Base-by-base conservation (phyloP, 768 basidiomycete species). In the Tephrocybe sp. region DNA sequence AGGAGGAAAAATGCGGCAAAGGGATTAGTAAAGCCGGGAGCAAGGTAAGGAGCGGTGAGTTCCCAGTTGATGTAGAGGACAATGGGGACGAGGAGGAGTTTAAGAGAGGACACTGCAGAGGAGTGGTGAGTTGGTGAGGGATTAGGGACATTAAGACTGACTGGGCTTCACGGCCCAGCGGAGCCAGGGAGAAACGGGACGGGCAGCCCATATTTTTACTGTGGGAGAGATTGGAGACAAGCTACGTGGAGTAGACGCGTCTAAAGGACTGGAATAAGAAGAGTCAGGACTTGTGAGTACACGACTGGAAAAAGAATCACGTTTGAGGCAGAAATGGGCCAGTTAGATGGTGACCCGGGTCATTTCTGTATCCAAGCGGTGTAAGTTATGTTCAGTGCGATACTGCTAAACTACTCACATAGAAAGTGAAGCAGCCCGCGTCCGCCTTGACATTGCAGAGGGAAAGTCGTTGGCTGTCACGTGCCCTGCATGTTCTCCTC, bases 141-240 rank as follows among this genome's bases (percentile, higher is more conserved):
- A 49, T 7, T 11, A 14, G 11, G 14, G 23, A 12, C 41, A 10
- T 12, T 26, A 26, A 26, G 36, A 74, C 79, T 48, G 44, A 87
- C 92, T 64, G 7, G 92, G 92, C 17, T 87, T 73, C 14, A 87
- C 67, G 49, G 85, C 83, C 93, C 93, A 96, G 58, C 81, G 72
- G 75, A 62, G 72, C 66, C 80, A 79, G 68, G 67, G 58, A 5
- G 68, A 65, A 20, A 70, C 57, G 2, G 55, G 50, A 1, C 48
- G 60, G 1, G 39, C 60, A 13, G 46, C 59, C 20, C 48, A 55
- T 19, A 47, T 34, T 31, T 57, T 51, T 12, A 17, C 49, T 33
- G 57, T 57, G 2, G 56, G 32, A 3, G 54, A 44, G 16, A 59
- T 53, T 12, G 76, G 72, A 0, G 75, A 75, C 34, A 58, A 40